Evolutionary conservation across 441 rosid species (phyloP), one percentile per base, ranked within the genome.

Genomic region (Erodium texanum): DNA sequence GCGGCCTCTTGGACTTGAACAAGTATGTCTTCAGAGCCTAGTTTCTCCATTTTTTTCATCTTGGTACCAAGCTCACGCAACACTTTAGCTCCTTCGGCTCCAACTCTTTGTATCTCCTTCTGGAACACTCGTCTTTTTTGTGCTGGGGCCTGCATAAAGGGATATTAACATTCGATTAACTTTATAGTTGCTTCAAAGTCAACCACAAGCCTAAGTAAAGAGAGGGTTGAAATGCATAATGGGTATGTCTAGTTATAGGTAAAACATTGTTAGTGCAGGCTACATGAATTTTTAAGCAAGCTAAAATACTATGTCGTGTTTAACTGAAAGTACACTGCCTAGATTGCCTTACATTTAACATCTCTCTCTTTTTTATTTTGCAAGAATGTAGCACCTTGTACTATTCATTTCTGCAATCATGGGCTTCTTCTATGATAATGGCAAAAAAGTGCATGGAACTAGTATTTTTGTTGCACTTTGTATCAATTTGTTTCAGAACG

Each of bases 11-110:
- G 87, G 19, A 79, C 85, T 70, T 84, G 80, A 62, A 34, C 66
- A 7, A 85, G 89, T 48, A 87, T 80, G 70, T 85, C 87, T 1
- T 1, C 77, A 16, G 79, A 71, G 61, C 85, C 82, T 74, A 87
- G 67, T 79, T 79, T 84, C 83, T 87, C 93, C 90, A 84, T 84
- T 69, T 66, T 85, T 80, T 85, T 84, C 59, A 87, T 81, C 68
- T 84, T 87, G 61, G 71, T 77, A 41, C 88, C 89, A 22, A 87
- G 84, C 69, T 80, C 89, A 62, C 84, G 78, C 56, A 87, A 66
- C 36, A 87, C 69, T 71, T 78, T 82, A 50, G 89, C 88, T 36
- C 89, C 87, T 75, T 75, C 82, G 14, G 61, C 62, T 7, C 86
- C 88, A 7, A 84, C 86, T 77, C 77, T 76, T 65, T 76, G 83